These are phyloP conservation scores for Trichomonas vaginalis DNA, from an alignment of 208 protist genomes.

Conservation along the genomic window DNA sequence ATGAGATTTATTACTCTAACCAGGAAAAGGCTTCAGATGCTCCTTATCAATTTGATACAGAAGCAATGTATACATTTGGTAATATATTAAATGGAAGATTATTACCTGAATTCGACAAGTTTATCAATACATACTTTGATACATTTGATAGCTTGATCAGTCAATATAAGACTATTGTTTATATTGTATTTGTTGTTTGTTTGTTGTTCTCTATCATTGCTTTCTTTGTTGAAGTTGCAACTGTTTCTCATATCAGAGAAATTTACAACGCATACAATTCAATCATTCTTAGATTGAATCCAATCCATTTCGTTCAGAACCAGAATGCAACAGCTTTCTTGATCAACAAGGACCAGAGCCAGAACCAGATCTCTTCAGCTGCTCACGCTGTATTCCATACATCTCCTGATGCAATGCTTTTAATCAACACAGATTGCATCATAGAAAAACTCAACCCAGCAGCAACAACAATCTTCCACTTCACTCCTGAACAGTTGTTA, in stretches of 20 bases:
- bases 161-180: not conserved
- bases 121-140: not conserved
- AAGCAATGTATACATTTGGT: not conserved
- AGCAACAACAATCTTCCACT: not conserved
- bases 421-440: not conserved
- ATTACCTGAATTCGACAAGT: not conserved
- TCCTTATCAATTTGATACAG: not conserved
- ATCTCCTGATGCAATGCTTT: not conserved
- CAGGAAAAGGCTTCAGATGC: not conserved
- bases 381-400: not conserved
- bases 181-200: not conserved
- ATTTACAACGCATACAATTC: not conserved
- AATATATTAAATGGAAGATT: not conserved
- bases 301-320: not conserved
- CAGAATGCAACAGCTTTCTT: not conserved
- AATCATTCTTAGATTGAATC: not conserved
- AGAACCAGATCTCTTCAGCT: not conserved
- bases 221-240: not conserved
- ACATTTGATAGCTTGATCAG: not conserved
- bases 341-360: not conserved
- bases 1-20: not conserved
- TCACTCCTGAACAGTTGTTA: not conserved
- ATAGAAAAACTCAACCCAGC: not conserved
- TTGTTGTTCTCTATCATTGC: not conserved
- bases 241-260: not conserved